Conservation (phyloP, 805 yeast genomes). For the Danielia oregonensis region DNA sequence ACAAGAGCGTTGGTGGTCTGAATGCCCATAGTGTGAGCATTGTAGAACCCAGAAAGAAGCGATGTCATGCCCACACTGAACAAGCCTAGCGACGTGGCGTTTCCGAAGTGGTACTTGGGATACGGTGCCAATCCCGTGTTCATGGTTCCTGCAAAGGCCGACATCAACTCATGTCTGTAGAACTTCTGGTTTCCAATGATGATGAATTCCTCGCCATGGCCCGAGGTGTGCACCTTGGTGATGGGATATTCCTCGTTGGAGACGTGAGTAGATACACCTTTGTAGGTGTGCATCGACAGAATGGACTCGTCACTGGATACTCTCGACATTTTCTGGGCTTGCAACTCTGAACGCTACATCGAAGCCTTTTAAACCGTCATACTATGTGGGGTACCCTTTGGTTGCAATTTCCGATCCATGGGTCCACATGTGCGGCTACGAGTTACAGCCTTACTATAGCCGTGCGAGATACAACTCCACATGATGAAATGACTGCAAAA, state of each 20-base stretch:
- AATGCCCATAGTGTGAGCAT: slow-evolving; percentile 47
- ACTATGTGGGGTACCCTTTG: no score
- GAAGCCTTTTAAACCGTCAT: no score
- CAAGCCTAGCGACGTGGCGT: slow-evolving; percentile 55
- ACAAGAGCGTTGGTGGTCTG: slow-evolving; percentile 39
- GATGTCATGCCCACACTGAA: slow-evolving; percentile 46
- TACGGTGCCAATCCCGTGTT: slow-evolving; percentile 44
- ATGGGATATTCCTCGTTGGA: slow-evolving; percentile 3
- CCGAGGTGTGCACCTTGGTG: slow-evolving; percentile 6
- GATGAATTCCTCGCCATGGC: slow-evolving; percentile 41
- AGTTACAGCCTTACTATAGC: no score
- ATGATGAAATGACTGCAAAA: no score
- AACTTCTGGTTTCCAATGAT: slow-evolving; percentile 41
- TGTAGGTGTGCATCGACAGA: no score
- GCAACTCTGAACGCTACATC: no score
- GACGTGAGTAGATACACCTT: no score
- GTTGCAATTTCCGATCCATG: no score
- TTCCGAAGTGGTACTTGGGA: slow-evolving; percentile 45
- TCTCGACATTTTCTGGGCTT: no score
- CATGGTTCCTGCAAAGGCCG: slow-evolving; percentile 61
- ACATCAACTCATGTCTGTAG: slow-evolving; percentile 51
- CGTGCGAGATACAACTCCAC: no score
- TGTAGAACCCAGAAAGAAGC: slow-evolving; percentile 44
- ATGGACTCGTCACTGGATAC: no score
- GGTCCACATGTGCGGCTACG: no score